Percentiles rank a stretch among this genome's conserved stretches.
Evolutionary conservation across 2,329 filamentous ascomycete species (phyloP).

Genomic region (Epichloe gansuensis): DNA sequence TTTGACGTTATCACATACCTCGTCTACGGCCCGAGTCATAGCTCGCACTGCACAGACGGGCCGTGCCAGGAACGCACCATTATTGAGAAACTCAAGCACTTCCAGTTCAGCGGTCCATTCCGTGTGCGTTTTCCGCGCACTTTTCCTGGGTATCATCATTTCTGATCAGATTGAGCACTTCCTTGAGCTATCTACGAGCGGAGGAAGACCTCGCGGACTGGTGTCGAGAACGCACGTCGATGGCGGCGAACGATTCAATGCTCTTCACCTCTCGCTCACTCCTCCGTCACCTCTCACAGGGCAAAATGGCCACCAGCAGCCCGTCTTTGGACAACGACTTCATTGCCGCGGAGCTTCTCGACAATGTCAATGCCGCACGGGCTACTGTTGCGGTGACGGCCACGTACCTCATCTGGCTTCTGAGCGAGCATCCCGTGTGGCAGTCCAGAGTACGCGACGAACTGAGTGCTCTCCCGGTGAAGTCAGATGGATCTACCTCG

Average conservation of each 20-base stretch:
- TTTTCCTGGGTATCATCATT: not conserved
- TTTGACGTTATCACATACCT: conserved; percentile 6
- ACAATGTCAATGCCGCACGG: conserved; percentile 6
- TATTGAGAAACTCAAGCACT: conserved; percentile 2
- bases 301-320: not conserved
- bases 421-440: conserved; percentile 4
- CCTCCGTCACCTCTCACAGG: not conserved
- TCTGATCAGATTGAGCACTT: not conserved
- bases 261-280: not conserved
- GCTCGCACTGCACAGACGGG: not conserved
- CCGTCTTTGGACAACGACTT: not conserved
- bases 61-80: conserved; percentile 4
- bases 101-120: conserved; percentile 2
- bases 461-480: conserved; percentile 1
- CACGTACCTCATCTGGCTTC: conserved; percentile 5
- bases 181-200: conserved; percentile 1
- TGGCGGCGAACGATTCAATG: not conserved
- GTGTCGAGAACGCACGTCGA: conserved; percentile 1
- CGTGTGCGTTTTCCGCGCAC: not conserved
- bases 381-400: conserved; percentile 5
- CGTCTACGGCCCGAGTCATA: not conserved
- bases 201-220: conserved; percentile 3
- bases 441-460: conserved; percentile 5
- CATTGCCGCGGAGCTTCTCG: conserved; percentile 5
- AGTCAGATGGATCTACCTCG: not conserved